Evolutionary conservation across 257 asterid species (phyloP), one percentile per base, ranked within the genome.

Genomic region (Solanum bulbocastanum): DNA sequence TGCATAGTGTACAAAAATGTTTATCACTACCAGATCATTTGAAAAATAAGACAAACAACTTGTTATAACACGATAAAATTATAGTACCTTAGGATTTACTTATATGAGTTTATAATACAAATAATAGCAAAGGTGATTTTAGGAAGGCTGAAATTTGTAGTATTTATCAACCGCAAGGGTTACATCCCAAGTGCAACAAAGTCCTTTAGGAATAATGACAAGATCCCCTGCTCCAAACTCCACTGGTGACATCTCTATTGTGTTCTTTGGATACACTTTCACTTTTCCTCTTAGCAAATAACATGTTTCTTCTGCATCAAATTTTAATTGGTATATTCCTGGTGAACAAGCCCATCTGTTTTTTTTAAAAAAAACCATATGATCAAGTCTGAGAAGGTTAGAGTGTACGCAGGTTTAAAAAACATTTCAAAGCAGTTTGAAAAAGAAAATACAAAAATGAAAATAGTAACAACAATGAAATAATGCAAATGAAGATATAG

Each of bases 131-230:
- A 66, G 35, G 73, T 66, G 83, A 46, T 5, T 74, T 76, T 39
- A 76, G 8, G 62, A 52, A 81, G 86, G 52, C 52, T 94, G 95
- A 89, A 96, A 96, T 94, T 93, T 95, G 92, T 96, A 96, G 92
- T 96, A 95, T 75, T 96, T 96, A 75, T 96, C 98, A 44, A 96
- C 94, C 15, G 95, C 92, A 73, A 93, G 85, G 22, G 95, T 92
- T 8, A 95, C 95, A 56, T 96, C 99, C 99, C 99, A 96, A 30
- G 98, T 96, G 92, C 99, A 95, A 89, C 94, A 91, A 13, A 95
- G 93, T 5, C 99, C 98, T 87, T 94, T 93, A 12, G 99, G 98
- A 11, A 96, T 87, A 10, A 94, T 85, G 15, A 96, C 99, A 6
- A 95, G 95, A 90, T 96, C 98, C 13, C 98, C 98, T 1, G 95